A percentile compares a stretch with the other conserved stretches of the same genome.
These are phyloP conservation scores for Acanthamoeba castellanii DNA, from an alignment of 208 protist genomes.

Conservation along the genomic window DNA sequence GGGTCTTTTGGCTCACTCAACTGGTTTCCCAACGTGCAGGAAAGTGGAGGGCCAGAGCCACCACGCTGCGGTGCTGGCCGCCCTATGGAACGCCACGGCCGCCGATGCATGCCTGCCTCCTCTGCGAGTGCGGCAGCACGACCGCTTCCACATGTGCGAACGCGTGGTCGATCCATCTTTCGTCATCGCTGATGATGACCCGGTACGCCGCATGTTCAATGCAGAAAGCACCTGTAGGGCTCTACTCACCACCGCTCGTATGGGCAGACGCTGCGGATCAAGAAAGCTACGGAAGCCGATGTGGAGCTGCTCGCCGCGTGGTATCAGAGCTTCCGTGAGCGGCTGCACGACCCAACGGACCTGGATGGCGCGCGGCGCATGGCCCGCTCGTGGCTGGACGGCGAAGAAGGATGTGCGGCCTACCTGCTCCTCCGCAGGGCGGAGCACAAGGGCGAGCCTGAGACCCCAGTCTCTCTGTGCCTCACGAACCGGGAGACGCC, in stretches of 20 bases:
- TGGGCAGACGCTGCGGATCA: neutral
- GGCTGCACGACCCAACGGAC: neutral
- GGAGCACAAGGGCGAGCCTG: neutral
- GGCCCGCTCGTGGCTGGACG: neutral
- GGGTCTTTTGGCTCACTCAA: neutral
- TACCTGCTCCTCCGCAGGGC: neutral
- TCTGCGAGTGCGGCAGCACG: neutral
- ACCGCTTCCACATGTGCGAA: neutral
- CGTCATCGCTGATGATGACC: neutral
- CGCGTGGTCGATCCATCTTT: neutral
- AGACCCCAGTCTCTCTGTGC: neutral
- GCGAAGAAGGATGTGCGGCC: neutral
- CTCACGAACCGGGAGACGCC: neutral
- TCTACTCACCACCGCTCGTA: neutral
- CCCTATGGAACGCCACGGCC: neutral
- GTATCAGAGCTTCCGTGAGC: neutral
- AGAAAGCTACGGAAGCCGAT: neutral
- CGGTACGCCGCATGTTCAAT: neutral
- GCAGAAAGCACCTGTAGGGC: neutral
- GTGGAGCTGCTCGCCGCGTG: neutral
- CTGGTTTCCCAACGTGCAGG: neutral
- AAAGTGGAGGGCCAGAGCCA: neutral
- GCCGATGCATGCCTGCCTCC: neutral
- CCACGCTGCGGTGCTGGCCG: neutral
- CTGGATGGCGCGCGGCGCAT: neutral